These are phyloP conservation scores for Heimioporus retisporus DNA, from an alignment of 1,284 basidiomycete species.

Conservation along the genomic window DNA sequence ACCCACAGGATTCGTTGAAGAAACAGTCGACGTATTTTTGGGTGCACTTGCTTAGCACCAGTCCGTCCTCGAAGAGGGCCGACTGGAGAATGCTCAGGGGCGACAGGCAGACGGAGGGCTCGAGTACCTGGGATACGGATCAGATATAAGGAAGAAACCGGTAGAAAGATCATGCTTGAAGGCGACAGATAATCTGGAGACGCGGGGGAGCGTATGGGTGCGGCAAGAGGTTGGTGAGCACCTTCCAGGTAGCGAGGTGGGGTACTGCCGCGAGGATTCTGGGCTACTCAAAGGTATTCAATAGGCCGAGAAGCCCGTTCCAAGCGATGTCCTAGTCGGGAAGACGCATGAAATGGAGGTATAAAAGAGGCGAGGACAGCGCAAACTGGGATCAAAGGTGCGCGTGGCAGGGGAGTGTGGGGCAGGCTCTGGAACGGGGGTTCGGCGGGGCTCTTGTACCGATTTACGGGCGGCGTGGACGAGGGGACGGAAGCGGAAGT, in stretches of 20 bases:
- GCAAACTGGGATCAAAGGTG: conserved; percentile 79
- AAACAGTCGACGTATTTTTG: conserved; percentile 71
- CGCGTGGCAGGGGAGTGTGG: conserved; percentile 61
- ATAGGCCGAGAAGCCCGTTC: conserved; percentile 57
- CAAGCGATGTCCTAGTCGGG: conserved; percentile 64
- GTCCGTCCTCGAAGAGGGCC: conserved; percentile 64
- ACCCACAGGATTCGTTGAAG: conserved; percentile 70
- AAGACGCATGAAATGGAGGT: conserved; percentile 73
- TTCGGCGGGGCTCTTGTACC: conserved; percentile 29
- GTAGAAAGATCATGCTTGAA: conserved; percentile 57
- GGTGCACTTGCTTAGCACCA: conserved; percentile 63
- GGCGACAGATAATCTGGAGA: conserved; percentile 60
- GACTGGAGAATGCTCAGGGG: conserved; percentile 51
- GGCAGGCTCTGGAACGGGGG: conserved; percentile 45
- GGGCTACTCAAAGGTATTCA: conserved; percentile 70
- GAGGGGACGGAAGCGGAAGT: conserved; percentile 27
- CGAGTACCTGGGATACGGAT: conserved; percentile 63
- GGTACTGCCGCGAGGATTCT: conserved; percentile 56
- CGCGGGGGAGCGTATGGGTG: not conserved
- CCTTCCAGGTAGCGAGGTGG: conserved; percentile 71
- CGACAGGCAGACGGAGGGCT: not conserved
- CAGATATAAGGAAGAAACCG: conserved; percentile 66
- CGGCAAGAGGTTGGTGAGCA: conserved; percentile 31
- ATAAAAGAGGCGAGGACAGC: conserved; percentile 76
- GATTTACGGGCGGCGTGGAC: conserved; percentile 33